Base-by-base conservation (phyloP, 306 rosid species). In the Glycine latifolia region DNA sequence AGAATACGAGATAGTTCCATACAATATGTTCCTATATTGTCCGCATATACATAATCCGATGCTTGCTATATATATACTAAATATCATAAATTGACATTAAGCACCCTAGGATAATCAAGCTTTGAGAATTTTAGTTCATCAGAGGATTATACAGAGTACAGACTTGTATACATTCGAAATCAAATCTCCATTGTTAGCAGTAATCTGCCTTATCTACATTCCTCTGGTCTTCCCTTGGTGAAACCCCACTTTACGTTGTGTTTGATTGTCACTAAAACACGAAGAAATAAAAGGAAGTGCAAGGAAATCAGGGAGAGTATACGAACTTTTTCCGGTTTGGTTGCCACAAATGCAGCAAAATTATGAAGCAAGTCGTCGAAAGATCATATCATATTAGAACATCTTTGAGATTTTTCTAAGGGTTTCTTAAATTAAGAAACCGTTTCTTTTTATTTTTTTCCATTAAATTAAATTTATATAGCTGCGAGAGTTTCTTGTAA, bases 81-180 rank as follows among this genome's bases (percentile, higher is more conserved):
- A 63, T 65, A 62, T 74, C 69, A 43, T 74, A 63, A 20, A 67
- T 49, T 15, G 6, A 11, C 72, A 71, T 46, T 58, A 55, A 78
- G 71, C 80, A 78, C 35, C 26, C 55, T 71, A 4, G 10, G 37
- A 50, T 10, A 12, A 11, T 61, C 56, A 46, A 61, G 70, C 46
- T 43, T 44, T 15, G 54, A 49, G 63, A 76, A 60, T 43, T 26
- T 8, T 17, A 13, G 61, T 5, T 26, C 50, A 50, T 8, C 4
- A 71, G 16, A 9, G 10, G 74, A 70, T 26, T 12, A 16, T n/a
- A n/a, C n/a, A n/a, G n/a, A n/a, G n/a, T 61, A 35, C 0, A 20
- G 26, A 20, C 26, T 20, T 20, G 26, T 20, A 20, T 35, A 3
- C 13, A 13, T 79, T 46, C 50, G 47, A 79, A 41, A 26, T 59